Evolutionary conservation across 371 early-diverging fungal species (phyloP), one percentile per base, ranked within the genome.

Genomic region (Vairimorpha ceranae): DNA sequence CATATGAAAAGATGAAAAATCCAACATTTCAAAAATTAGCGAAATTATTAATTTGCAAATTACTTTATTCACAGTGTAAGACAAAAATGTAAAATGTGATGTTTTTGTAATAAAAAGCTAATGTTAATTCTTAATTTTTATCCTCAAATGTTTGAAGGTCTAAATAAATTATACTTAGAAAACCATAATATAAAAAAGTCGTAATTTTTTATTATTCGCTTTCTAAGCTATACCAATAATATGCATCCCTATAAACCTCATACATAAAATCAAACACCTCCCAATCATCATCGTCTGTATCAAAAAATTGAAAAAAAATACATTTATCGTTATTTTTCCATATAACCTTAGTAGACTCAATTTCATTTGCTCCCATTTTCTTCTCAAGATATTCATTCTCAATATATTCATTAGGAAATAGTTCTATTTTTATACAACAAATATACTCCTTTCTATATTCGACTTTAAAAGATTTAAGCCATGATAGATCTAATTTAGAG

Each of bases 201-300:
- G n/a, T n/a, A n/a, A n/a, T n/a, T n/a, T n/a, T 38, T 38, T 38
- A 38, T 48, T 48, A 4, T 21, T 48, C 48, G n/a, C n/a, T 21
- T 48, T 48, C 10, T 48, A 48, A 21, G 6, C 4, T 12, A n/a
- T 48, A 67, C 14, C 66, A 80, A 61, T 45, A 77, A 43, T 51
- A 43, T 0, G 48, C 52, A 72, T 80, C 71, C 21, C 65, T 58
- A 48, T 80, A 80, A 1, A 76, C 32, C 46, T 80, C 80, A 69
- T 80, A 80, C 6, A 80, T 41, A 32, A 77, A 66, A 68, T 80
- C 80, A 75, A 80, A 80, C 15, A 71, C 54, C 36, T 77, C 77
- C 3, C 66, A 38, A 23, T 72, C 68, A 0, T 67, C 63, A 0
- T 70, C 71, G 10, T 74, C 65, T 14, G 25, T 64, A 19, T 72